A percentile compares a stretch with the other conserved stretches of the same genome.
These are phyloP conservation scores for Paramecium sexaurelia DNA, from an alignment of 73 alveolate genomes.

Conservation along the genomic window DNA sequence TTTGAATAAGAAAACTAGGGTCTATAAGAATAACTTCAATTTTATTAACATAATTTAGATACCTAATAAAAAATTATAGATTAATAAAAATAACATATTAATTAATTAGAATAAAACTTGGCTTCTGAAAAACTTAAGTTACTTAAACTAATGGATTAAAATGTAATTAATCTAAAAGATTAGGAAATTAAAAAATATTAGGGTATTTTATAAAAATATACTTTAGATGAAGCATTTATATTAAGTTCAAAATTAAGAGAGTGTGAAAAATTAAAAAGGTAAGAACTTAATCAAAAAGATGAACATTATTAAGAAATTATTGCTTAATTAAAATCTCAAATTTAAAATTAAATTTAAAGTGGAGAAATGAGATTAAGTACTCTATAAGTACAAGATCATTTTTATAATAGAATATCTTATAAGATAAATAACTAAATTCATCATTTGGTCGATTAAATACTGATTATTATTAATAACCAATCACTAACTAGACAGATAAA, in stretches of 20 bases:
- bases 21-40: neutral
- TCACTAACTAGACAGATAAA: neutral
- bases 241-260: neutral
- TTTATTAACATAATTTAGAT: neutral
- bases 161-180: neutral
- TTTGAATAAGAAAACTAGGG: neutral
- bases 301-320: neutral
- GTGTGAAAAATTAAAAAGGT: neutral
- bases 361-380: constrained; percentile 21
- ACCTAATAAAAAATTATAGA: neutral
- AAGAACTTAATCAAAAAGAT: neutral
- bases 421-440: too few species aligned
- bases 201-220: neutral
- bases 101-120: neutral
- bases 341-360: neutral
- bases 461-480: neutral
- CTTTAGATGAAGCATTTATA: neutral
- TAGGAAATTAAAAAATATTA: neutral
- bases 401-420: neutral
- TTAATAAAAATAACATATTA: neutral
- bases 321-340: neutral
- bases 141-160: neutral
- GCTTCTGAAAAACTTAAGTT: neutral
- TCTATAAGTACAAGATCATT: neutral
- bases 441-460: neutral